Base-by-base conservation (phyloP, 164 flowering plant genomes). In the Macadamia integrifolia region DNA sequence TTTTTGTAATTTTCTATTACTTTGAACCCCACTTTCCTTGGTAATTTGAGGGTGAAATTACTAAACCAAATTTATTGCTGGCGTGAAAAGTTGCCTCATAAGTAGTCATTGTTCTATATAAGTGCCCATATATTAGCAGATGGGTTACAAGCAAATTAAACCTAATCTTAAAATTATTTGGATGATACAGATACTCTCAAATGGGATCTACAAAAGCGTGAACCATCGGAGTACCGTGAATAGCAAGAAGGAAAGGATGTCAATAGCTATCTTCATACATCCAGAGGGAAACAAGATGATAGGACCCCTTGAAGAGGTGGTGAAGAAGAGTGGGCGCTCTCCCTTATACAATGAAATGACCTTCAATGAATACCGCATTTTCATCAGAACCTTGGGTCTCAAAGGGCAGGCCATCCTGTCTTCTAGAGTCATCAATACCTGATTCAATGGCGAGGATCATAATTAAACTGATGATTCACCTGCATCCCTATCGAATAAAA, bases 161-260 rank as follows among this genome's bases (percentile, higher is more conserved):
- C 40, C 40, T 35, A 35, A 35, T 5, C 40, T 2, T 35, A 35
- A 35, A 35, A 35, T 35, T 2, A 35, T 35, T 35, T 35, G 40
- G 40, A 35, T 35, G 40, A 35, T 10, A 1, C 60, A 66, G 68
- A 56, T 66, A 35, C 6, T 66, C 7, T 52, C 68, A 13, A 66
- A 52, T 53, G 68, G 68, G 44, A 32, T 66, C 18, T 66, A 66
- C 68, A 53, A 32, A 1, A 66, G 68, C 44, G 68, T 35, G 8
- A 32, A 66, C 15, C 68, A 66, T 59, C n/a, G 68, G 44, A 66
- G 60, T 23, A 53, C 28, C 7, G 68, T 52, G 60, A 66, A 55
- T 42, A 44, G 48, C 3, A 60, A 66, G 12, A 55, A 56, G 60
- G 68, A 66, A 43, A 66, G 68, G 68, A 66, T 66, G 68, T 66